Conservation (phyloP, 495 filamentous ascomycete genomes). For the Penicillium malachiteum region DNA sequence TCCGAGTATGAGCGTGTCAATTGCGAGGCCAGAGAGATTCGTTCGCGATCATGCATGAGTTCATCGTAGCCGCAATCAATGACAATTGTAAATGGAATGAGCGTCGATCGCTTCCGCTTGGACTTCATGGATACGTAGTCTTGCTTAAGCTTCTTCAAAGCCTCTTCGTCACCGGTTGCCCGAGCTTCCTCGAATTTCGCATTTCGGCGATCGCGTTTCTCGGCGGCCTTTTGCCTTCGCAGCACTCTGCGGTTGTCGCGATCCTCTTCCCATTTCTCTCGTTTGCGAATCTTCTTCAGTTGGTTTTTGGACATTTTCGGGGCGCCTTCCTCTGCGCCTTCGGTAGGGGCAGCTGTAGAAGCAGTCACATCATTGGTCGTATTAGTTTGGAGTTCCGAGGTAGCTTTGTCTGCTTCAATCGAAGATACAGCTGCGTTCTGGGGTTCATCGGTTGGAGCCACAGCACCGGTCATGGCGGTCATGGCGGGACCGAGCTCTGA, state of each 20-base stretch:
- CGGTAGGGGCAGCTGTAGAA: constrained; percentile 4
- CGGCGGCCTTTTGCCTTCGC: constrained; percentile 68
- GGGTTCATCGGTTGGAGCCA: constrained; percentile 2
- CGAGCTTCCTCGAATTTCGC: constrained; percentile 35
- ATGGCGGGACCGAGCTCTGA: constrained; percentile 30
- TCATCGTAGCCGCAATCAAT: constrained; percentile 92
- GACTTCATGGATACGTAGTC: constrained; percentile 24
- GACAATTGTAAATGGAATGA: constrained; percentile 73
- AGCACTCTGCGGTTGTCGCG: constrained; percentile 66
- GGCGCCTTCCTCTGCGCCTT: constrained; percentile 16
- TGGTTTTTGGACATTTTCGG: constrained; percentile 73
- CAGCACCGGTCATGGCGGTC: constrained; percentile 40
- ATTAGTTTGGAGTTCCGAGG: not conserved
- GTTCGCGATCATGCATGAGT: constrained; percentile 80
- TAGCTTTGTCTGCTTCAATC: constrained; percentile 3
- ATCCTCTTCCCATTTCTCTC: constrained; percentile 65
- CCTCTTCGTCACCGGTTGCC: constrained; percentile 27
- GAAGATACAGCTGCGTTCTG: not conserved
- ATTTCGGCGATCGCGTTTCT: constrained; percentile 60
- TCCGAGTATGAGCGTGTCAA: constrained; percentile 86
- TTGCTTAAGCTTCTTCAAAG: constrained; percentile 34
- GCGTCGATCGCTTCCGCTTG: constrained; percentile 37
- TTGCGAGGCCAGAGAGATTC: constrained; percentile 77
- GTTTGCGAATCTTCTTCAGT: constrained; percentile 66
- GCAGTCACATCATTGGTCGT: not conserved